phyloP scores from a whole-genome alignment of 2,329 filamentous ascomycete species.

The Zymoseptoria tritici region DNA sequence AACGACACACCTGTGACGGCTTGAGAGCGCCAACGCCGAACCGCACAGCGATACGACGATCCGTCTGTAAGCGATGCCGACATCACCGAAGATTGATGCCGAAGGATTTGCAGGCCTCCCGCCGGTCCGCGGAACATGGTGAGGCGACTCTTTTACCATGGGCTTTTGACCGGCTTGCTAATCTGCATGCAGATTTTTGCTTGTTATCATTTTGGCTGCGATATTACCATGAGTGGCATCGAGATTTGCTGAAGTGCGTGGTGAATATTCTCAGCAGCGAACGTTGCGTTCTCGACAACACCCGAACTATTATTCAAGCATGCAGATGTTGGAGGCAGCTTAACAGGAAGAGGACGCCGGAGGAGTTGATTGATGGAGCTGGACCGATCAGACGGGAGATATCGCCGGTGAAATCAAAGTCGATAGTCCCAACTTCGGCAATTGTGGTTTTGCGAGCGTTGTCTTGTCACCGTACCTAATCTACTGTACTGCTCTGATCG shows the following conservation, averaged over 20 bases:
- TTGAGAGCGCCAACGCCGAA: no score
- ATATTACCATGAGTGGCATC: neutral
- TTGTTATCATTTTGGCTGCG: neutral
- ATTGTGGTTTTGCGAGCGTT: neutral
- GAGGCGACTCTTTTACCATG: neutral
- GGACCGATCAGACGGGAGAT: neutral
- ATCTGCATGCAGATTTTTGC: neutral
- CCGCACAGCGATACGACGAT: neutral
- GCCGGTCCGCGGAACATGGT: neutral
- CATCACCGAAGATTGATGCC: neutral
- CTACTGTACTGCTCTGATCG: neutral
- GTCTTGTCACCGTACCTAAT: neutral
- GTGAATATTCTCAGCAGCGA: neutral
- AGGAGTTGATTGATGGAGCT: neutral
- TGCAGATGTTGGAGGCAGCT: neutral
- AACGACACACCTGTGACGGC: no score
- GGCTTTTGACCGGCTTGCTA: neutral
- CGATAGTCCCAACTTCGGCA: neutral
- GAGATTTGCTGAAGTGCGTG: neutral
- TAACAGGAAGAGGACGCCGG: neutral
- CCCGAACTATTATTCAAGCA: neutral
- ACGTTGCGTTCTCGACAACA: neutral
- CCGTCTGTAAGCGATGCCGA: neutral
- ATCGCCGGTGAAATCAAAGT: neutral
- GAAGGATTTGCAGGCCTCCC: neutral